These are phyloP conservation scores for Middelhovenomyces tepae DNA, from an alignment of 805 yeast genomes.

Conservation along the genomic window DNA sequence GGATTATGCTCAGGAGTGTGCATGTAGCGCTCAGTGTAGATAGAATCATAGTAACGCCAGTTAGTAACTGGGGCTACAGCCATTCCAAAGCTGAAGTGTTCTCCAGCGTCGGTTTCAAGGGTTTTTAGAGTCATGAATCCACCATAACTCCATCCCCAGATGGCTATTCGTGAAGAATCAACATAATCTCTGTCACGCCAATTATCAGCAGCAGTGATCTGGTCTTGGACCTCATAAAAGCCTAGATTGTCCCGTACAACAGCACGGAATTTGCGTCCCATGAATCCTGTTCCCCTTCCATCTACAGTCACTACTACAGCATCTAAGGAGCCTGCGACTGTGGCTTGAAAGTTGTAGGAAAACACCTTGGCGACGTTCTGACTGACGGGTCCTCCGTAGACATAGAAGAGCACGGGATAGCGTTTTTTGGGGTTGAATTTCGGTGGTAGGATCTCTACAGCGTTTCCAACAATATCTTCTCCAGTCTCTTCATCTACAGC, in stretches of 20 bases:
- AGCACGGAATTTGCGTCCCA: constrained; percentile 69
- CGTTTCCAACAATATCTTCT: constrained; percentile 38
- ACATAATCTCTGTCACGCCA: constrained; percentile 61
- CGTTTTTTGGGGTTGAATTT: constrained; percentile 49
- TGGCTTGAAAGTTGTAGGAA: constrained; percentile 58
- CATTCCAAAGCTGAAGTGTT: constrained; percentile 77
- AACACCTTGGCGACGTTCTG: constrained; percentile 66
- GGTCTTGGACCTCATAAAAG: constrained; percentile 74
- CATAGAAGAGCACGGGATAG: constrained; percentile 82
- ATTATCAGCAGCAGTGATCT: constrained; percentile 69
- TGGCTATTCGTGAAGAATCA: constrained; percentile 58
- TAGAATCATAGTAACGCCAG: constrained; percentile 86
- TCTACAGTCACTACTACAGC: constrained; percentile 92
- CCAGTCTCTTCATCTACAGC: constrained; percentile 37
- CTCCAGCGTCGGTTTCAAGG: constrained; percentile 68
- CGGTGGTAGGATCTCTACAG: constrained; percentile 69
- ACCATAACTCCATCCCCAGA: constrained; percentile 99
- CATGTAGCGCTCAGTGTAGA: constrained; percentile 94
- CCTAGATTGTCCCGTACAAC: constrained; percentile 79
- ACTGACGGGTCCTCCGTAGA: constrained; percentile 94
- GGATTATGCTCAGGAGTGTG: constrained; percentile 64
- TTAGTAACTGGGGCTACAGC: constrained; percentile 97
- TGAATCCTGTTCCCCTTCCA: constrained; percentile 93
- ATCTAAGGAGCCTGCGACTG: constrained; percentile 65
- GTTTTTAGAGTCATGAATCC: constrained; percentile 90